phyloP scores from a whole-genome alignment of 2,329 filamentous ascomycete genomes.

The Cordyceps fumosorosea region DNA sequence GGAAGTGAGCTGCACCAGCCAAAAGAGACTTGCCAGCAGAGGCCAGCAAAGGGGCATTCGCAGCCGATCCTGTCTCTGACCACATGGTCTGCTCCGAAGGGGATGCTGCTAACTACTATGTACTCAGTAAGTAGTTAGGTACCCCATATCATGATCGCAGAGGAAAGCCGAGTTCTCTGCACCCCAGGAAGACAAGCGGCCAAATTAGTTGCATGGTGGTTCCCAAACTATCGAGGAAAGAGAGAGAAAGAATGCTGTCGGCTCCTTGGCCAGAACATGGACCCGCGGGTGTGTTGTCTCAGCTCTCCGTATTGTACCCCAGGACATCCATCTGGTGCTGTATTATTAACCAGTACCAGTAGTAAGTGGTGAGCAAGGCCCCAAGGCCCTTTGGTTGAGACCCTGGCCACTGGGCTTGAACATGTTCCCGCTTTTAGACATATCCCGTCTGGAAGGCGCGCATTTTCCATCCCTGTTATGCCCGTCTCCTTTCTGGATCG shows the following conservation, averaged over 20 bases:
- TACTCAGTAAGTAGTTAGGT: no score
- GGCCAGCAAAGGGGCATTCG: no score
- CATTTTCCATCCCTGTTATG: background rate
- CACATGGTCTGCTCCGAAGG: no score
- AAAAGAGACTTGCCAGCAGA: no score
- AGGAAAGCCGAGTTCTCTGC: background rate
- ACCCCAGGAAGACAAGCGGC: background rate
- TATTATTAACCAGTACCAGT: background rate
- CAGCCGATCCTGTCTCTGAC: no score
- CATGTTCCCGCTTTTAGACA: background rate
- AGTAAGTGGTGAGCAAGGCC: background rate
- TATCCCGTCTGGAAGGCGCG: background rate
- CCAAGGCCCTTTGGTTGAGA: background rate
- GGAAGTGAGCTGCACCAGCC: no score
- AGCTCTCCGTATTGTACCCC: background rate
- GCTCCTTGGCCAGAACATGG: background rate
- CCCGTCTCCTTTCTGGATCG: background rate
- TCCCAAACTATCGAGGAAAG: background rate
- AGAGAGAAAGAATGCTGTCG: background rate
- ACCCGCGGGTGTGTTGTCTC: background rate
- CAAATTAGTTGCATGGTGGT: constrained; percentile 4
- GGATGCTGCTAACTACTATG: no score
- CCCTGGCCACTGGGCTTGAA: background rate
- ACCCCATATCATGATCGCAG: background rate
- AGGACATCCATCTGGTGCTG: background rate